Conservation (phyloP, 2,329 filamentous ascomycete species). For the Aaosphaeria arxii region DNA sequence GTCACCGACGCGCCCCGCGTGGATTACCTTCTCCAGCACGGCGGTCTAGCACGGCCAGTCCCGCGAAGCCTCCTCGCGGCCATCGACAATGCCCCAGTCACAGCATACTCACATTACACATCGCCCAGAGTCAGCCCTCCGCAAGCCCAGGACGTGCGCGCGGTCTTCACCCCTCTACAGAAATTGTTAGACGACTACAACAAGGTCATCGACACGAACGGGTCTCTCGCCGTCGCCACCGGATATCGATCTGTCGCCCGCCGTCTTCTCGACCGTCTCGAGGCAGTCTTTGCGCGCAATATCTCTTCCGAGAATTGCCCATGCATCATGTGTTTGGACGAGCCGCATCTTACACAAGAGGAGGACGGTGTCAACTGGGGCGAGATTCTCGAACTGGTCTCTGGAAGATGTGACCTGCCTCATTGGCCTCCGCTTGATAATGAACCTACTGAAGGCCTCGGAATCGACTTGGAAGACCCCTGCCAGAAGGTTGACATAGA, state of each 20-base stretch:
- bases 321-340: slow-evolving; percentile 76
- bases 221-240: slow-evolving; percentile 90
- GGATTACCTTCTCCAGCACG: slow-evolving; percentile 88
- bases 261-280: slow-evolving; percentile 81
- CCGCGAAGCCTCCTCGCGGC: slow-evolving; percentile 71
- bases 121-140: slow-evolving; percentile 49
- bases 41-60: slow-evolving; percentile 70
- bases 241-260: slow-evolving; percentile 94
- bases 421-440: slow-evolving; percentile 80
- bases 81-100: slow-evolving; percentile 54
- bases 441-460: slow-evolving; percentile 49
- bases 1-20: slow-evolving; percentile 71
- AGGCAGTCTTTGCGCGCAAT: slow-evolving; percentile 91
- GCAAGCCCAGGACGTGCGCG: slow-evolving; percentile 59
- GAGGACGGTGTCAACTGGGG: slow-evolving; percentile 80
- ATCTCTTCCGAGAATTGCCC: slow-evolving; percentile 81
- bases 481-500: slow-evolving; percentile 87
- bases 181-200: slow-evolving; percentile 83
- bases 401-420: slow-evolving; percentile 81
- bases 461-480: slow-evolving; percentile 54
- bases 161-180: slow-evolving; percentile 79
- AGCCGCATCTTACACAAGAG: slow-evolving; percentile 47
- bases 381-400: slow-evolving; percentile 89
- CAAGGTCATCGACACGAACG: slow-evolving; percentile 75
- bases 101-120: slow-evolving; percentile 57